These are phyloP conservation scores for Pichia scutulata DNA, from an alignment of 805 yeast species.

Conservation along the genomic window DNA sequence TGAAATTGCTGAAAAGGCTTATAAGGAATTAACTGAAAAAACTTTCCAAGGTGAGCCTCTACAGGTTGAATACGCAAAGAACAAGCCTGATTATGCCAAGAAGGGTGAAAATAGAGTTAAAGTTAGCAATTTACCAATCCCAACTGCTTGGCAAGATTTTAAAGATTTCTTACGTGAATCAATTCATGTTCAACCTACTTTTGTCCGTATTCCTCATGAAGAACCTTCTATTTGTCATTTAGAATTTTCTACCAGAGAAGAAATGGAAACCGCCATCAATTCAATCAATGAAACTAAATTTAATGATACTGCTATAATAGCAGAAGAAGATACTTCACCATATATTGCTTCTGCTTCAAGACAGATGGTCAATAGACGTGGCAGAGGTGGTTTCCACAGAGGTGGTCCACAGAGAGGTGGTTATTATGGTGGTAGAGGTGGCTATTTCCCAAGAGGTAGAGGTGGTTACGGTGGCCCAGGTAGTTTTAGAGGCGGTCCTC, in stretches of 20 bases:
- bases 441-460: conserved; percentile 26
- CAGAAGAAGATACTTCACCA: conserved; percentile 71
- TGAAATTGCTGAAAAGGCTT: conserved; percentile 45
- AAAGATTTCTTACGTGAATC: conserved; percentile 85
- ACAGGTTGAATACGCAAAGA: conserved; percentile 48
- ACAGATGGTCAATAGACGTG: conserved; percentile 37
- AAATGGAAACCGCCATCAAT: conserved; percentile 65
- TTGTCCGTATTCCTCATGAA: conserved; percentile 44
- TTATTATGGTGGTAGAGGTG: conserved; percentile 29
- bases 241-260: conserved; percentile 60
- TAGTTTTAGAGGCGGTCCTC: conserved; percentile 26
- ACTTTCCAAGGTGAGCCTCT: conserved; percentile 44
- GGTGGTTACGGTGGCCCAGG: conserved; percentile 31
- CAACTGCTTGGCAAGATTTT: conserved; percentile 80
- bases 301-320: conserved; percentile 55
- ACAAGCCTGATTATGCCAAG: conserved; percentile 43
- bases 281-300: conserved; percentile 64
- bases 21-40: conserved; percentile 37
- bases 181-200: conserved; percentile 55
- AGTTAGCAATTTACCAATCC: conserved; percentile 63
- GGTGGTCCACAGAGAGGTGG: conserved; percentile 28
- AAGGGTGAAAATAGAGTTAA: conserved; percentile 71
- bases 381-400: conserved; percentile 37
- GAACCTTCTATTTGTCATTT: conserved; percentile 40
- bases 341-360: conserved; percentile 42